These are phyloP conservation scores for Scheffersomyces lignicola DNA, from an alignment of 1,139 yeast genomes.

Conservation along the genomic window DNA sequence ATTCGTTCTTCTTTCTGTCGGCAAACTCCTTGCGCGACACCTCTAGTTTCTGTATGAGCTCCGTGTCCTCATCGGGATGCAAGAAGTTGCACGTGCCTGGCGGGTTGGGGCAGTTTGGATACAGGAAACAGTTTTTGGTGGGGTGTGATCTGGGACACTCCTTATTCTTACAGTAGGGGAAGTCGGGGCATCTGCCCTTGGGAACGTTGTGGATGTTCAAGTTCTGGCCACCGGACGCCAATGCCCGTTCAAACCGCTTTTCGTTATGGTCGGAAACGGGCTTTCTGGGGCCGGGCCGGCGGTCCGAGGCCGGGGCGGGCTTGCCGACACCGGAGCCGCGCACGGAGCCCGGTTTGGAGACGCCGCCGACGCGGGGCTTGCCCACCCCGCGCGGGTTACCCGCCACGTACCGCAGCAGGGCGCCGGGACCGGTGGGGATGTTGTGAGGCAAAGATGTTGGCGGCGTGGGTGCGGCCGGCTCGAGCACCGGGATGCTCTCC, in stretches of 20 bases:
- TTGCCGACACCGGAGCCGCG: too few relatives aligned
- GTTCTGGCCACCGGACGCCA: conserved; percentile 31
- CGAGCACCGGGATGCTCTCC: too few relatives aligned
- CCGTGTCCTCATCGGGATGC: conserved; percentile 85
- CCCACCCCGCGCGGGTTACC: too few relatives aligned
- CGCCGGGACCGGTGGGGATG: conserved; percentile 14
- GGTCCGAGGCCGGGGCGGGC: conserved; percentile 9
- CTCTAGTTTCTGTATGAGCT: conserved; percentile 64
- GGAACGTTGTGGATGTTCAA: conserved; percentile 30
- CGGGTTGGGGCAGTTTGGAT: conserved; percentile 75
- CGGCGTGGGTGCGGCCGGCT: too few relatives aligned
- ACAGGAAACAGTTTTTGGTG: conserved; percentile 69
- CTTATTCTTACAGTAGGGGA: conserved; percentile 73
- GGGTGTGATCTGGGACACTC: conserved; percentile 81
- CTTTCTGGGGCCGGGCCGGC: conserved; percentile 13
- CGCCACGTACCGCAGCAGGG: too few relatives aligned
- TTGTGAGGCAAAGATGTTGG: too few relatives aligned
- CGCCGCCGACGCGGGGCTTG: too few relatives aligned
- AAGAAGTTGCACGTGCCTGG: conserved; percentile 81
- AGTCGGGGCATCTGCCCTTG: conserved; percentile 70
- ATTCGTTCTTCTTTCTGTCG: conserved; percentile 35
- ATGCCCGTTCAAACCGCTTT: conserved; percentile 41
- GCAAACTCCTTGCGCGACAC: conserved; percentile 52
- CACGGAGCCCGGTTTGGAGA: conserved; percentile 6
- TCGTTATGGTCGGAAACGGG: conserved; percentile 37